Percentiles rank a stretch among this genome's conserved stretches.
phyloP scores from a whole-genome alignment of 495 filamentous ascomycete genomes.

The Xylaria castorea region DNA sequence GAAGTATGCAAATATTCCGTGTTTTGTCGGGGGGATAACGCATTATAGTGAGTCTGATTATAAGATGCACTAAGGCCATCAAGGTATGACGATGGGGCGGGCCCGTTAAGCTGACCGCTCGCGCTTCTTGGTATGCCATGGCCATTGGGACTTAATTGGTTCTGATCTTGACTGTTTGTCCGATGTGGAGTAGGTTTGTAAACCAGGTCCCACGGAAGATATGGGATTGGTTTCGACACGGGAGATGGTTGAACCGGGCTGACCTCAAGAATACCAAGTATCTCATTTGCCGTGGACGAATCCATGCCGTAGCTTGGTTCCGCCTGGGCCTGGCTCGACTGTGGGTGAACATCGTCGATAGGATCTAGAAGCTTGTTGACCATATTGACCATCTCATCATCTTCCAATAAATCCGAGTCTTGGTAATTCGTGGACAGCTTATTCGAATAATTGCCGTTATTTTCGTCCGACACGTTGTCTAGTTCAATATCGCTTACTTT shows the following conservation, averaged over 20 bases:
- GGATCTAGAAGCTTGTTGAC: constrained; percentile 51
- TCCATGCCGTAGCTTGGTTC: constrained; percentile 51
- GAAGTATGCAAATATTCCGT: constrained; percentile 15
- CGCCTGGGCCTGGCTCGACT: constrained; percentile 35
- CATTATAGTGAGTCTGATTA: constrained; percentile 7
- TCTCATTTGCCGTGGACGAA: constrained; percentile 46
- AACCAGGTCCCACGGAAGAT: constrained; percentile 54
- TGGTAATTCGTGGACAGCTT: constrained; percentile 26
- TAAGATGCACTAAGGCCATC: constrained; percentile 28
- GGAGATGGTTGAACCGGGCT: constrained; percentile 45
- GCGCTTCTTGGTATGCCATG: constrained; percentile 37
- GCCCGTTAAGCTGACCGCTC: constrained; percentile 31
- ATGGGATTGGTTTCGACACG: constrained; percentile 47
- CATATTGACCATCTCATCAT: constrained; percentile 48
- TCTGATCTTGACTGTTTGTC: constrained; percentile 34
- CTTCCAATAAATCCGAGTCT: constrained; percentile 39
- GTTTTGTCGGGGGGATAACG: constrained; percentile 15
- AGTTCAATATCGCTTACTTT: neutral
- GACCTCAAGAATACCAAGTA: constrained; percentile 37
- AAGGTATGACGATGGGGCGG: constrained; percentile 34
- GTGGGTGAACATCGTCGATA: constrained; percentile 38
- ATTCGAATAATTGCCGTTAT: constrained; percentile 31
- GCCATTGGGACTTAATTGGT: constrained; percentile 27
- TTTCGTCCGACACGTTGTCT: neutral
- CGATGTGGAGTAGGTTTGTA: constrained; percentile 43